Conservation (phyloP, 768 basidiomycete species). For the Suillus hirtellus region DNA sequence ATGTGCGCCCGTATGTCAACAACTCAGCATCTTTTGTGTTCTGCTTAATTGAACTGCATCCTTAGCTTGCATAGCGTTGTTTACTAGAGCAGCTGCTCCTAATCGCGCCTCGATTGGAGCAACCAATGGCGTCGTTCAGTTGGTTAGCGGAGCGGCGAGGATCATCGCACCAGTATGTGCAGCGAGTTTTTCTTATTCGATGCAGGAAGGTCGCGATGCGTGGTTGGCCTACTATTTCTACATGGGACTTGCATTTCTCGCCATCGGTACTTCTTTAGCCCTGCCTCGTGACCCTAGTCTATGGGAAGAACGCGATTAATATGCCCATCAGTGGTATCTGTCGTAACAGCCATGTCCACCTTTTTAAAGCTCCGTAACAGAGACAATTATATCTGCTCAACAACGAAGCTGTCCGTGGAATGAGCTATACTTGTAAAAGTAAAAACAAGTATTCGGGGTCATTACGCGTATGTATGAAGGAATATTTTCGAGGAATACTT, state of each 20-base stretch:
- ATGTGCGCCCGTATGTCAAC: not conserved
- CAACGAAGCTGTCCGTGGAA: no score
- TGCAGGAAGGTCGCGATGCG: not conserved
- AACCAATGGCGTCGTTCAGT: not conserved
- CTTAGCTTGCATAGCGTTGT: not conserved
- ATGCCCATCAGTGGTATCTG: not conserved
- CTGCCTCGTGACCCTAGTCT: not conserved
- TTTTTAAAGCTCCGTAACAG: no score
- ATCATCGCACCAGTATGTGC: not conserved
- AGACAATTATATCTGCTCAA: no score
- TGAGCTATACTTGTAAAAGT: no score
- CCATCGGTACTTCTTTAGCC: not conserved
- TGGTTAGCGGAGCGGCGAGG: not conserved
- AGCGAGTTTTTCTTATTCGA: not conserved
- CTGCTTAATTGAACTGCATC: not conserved
- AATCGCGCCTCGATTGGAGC: not conserved
- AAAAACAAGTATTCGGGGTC: no score
- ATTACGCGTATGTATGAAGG: no score
- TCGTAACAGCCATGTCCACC: no score
- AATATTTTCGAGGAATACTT: constrained; percentile 20
- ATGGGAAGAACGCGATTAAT: not conserved
- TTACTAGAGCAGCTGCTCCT: not conserved
- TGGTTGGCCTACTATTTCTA: not conserved
- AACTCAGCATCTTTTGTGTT: not conserved
- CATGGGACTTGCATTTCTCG: not conserved